Conservation (phyloP, 768 basidiomycete species). For the Calvatia gigantea region DNA sequence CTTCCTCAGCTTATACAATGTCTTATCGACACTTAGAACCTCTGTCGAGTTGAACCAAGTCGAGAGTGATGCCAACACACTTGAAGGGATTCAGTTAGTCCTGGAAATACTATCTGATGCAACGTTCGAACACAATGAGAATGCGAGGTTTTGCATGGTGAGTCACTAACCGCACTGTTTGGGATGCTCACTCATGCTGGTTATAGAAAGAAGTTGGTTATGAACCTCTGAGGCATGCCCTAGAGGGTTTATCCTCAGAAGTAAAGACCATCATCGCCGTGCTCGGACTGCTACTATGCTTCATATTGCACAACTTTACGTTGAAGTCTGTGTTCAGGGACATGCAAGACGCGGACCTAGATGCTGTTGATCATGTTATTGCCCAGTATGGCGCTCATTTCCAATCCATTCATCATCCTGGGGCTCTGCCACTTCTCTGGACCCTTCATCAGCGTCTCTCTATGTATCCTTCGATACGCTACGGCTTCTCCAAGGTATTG, state of each 20-base stretch:
- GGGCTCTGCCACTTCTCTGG: slow-evolving; percentile 61
- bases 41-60: slow-evolving; percentile 27
- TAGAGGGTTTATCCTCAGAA: slow-evolving; percentile 50
- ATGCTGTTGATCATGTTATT: slow-evolving; percentile 40
- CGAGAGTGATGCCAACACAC: slow-evolving; percentile 30
- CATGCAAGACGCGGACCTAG: slow-evolving; percentile 30
- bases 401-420: slow-evolving; percentile 53
- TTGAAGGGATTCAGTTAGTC: slow-evolving; percentile 55
- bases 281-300: slow-evolving; percentile 49
- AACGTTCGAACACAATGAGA: slow-evolving; percentile 50
- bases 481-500: slow-evolving; percentile 54
- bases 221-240: slow-evolving; percentile 55
- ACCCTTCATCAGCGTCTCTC: slow-evolving; percentile 25
- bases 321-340: slow-evolving; percentile 50
- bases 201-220: slow-evolving; percentile 60
- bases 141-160: slow-evolving; percentile 67
- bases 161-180: slow-evolving; percentile 19
- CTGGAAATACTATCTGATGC: slow-evolving; percentile 67
- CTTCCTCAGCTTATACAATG: slow-evolving; percentile 70
- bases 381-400: slow-evolving; percentile 33
- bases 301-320: slow-evolving; percentile 65
- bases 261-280: slow-evolving; percentile 16
- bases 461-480: slow-evolving; percentile 34
- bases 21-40: slow-evolving; percentile 57
- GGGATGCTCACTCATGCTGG: not conserved